phyloP scores from a whole-genome alignment of 2,329 filamentous ascomycete species.

The Davidsoniella neocaledoniae region DNA sequence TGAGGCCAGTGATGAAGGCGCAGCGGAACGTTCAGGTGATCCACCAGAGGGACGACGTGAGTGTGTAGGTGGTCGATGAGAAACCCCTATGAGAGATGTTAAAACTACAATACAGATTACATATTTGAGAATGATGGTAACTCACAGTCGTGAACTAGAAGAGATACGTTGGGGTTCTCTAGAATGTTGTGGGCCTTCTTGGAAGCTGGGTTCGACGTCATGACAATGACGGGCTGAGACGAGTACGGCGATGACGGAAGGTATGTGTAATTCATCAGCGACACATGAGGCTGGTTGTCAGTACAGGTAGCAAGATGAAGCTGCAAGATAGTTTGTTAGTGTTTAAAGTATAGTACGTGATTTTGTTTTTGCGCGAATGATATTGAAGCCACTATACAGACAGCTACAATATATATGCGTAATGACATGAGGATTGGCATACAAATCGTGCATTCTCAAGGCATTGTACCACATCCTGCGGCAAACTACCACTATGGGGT shows the following conservation, averaged over 20 bases:
- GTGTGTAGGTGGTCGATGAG: slow-evolving; percentile 70
- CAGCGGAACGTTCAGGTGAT: slow-evolving; percentile 44
- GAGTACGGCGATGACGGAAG: slow-evolving; percentile 61
- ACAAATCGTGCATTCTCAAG: slow-evolving; percentile 92
- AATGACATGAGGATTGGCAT: slow-evolving; percentile 24
- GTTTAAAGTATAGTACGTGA: not conserved
- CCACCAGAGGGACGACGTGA: slow-evolving; percentile 40
- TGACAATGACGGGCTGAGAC: slow-evolving; percentile 68
- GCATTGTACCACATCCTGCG: slow-evolving; percentile 73
- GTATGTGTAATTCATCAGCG: slow-evolving; percentile 98
- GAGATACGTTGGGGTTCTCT: slow-evolving; percentile 70
- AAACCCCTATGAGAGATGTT: slow-evolving; percentile 44
- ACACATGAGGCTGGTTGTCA: slow-evolving; percentile 72
- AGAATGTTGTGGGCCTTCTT: slow-evolving; percentile 70
- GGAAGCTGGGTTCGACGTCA: slow-evolving; percentile 71
- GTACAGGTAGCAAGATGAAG: slow-evolving; percentile 89
- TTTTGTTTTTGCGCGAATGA: not conserved
- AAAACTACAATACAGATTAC: not conserved
- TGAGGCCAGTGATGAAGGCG: slow-evolving; percentile 45
- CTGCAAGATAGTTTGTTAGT: slow-evolving; percentile 27
- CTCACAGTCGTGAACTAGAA: slow-evolving; percentile 85
- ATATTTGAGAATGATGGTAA: slow-evolving; percentile 10
- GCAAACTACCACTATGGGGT: slow-evolving; percentile 51
- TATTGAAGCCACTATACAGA: not conserved
- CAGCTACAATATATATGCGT: not conserved